Conservation (phyloP, 495 filamentous ascomycete species). For the Penicillium maclennaniae region DNA sequence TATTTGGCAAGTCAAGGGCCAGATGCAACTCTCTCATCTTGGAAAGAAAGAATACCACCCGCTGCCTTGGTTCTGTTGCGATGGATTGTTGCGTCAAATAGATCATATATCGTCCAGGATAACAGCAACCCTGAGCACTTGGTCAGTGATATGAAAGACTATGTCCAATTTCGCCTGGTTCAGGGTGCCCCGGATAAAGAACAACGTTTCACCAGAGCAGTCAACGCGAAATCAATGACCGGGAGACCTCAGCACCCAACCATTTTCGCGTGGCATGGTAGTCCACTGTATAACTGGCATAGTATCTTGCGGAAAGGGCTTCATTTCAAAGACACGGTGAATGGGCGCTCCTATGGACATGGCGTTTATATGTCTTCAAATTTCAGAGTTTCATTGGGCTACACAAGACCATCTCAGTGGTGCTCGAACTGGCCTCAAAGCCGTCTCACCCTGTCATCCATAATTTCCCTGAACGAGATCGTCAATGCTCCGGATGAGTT, state of each 20-base stretch:
- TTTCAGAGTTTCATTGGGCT: constrained; percentile 54
- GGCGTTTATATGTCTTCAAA: constrained; percentile 75
- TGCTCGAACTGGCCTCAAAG: constrained; percentile 60
- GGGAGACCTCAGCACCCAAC: constrained; percentile 54
- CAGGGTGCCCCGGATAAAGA: constrained; percentile 93
- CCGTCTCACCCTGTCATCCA: constrained; percentile 49
- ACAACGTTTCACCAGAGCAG: constrained; percentile 64
- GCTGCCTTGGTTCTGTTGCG: constrained; percentile 66
- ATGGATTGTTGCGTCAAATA: constrained; percentile 90
- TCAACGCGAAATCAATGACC: constrained; percentile 45
- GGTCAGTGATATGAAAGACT: constrained; percentile 62
- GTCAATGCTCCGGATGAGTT: constrained; percentile 71
- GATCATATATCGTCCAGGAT: constrained; percentile 78
- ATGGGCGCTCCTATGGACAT: constrained; percentile 73
- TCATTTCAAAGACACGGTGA: constrained; percentile 55
- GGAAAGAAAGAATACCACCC: constrained; percentile 60
- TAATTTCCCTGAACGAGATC: constrained; percentile 83
- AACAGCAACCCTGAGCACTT: constrained; percentile 48
- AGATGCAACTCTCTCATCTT: constrained; percentile 48
- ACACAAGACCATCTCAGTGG: constrained; percentile 26
- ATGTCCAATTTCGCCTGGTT: constrained; percentile 79
- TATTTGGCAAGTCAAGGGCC: constrained; percentile 48
- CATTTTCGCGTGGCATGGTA: constrained; percentile 84
- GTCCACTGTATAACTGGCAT: constrained; percentile 77
- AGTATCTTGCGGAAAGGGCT: constrained; percentile 81